Evolutionary conservation across 1,284 basidiomycete genomes (phyloP).

Genomic region (Puccinia hordei): DNA sequence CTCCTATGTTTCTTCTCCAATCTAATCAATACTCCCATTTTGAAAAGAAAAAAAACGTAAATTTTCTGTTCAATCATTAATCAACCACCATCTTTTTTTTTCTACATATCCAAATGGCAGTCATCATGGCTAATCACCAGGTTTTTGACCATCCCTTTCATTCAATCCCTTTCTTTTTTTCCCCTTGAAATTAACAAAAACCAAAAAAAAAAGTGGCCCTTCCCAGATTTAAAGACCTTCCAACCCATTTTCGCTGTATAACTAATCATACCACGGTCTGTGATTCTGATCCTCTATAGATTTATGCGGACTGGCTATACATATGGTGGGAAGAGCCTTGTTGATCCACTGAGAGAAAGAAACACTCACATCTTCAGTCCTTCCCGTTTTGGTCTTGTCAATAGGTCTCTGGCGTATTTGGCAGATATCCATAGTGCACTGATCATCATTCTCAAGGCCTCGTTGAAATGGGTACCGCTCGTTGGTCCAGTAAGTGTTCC

Average conservation of each 20-base stretch:
- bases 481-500: constrained; percentile 74
- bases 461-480: constrained; percentile 81
- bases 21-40: neutral
- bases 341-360: constrained; percentile 1
- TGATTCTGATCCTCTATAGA: constrained; percentile 62
- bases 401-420: constrained; percentile 71
- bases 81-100: neutral
- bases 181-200: neutral
- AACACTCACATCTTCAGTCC: no score
- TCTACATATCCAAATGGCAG: neutral
- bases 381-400: neutral
- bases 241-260: no score
- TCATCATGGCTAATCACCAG: constrained; percentile 56
- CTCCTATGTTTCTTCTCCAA: neutral
- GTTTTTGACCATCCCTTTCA: no score
- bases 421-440: constrained; percentile 72
- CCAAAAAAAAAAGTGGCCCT: neutral
- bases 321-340: constrained; percentile 66
- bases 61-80: neutral
- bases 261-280: neutral
- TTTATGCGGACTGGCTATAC: constrained; percentile 84
- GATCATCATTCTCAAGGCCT: constrained; percentile 85
- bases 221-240: neutral
- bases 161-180: neutral
- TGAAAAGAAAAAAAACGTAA: no score